Evolutionary conservation across 1,139 yeast genomes (phyloP), one percentile per base, ranked within the genome.

Genomic region (Casaregolazyma lundiana): DNA sequence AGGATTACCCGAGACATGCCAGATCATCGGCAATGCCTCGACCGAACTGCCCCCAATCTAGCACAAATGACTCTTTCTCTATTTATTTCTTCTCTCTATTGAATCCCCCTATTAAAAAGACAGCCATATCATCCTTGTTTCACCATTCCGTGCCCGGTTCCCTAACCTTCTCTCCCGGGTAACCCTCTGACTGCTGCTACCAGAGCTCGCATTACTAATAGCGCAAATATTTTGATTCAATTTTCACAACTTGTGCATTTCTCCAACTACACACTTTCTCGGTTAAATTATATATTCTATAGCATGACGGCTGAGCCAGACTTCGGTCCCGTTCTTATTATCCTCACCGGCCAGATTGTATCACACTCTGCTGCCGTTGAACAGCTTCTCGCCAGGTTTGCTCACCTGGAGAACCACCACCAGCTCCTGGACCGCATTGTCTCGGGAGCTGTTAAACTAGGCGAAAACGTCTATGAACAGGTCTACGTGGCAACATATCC

Each of bases 311-410:
- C 32, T 15, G 32, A 26, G 13, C 32, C 32, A 9, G 32, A 26
- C 13, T n/a, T 26, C 32, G 50, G 45, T 61, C 61, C 61, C 36
- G 68, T 72, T 24, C 65, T 83, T 45, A 67, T 84, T 38, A 70
- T 85, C 46, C 72, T 85, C 44, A 90, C 84, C 57, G 92, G 94
- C 9, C 80, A 86, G 4, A 76, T 80, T 45, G 89, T 85, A 4
- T 77, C 86, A 0, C 75, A 78, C 38, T 82, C 81, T 30, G 69
- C 65, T 18, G 51, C 64, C 35, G 79, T 81, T 19, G 74, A 69
- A 40, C 45, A 56, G 2, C 62, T 68, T 41, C 76, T 78, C 55
- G 58, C 61, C 29, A 43, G 47, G 36, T 61, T 65, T 35, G 59
- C 61, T 19, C 46, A 43, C 43, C 43, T 29, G 17, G 57, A 53